Conservation (phyloP, 2,329 filamentous ascomycete species). For the Paecilomyces sp. region DNA sequence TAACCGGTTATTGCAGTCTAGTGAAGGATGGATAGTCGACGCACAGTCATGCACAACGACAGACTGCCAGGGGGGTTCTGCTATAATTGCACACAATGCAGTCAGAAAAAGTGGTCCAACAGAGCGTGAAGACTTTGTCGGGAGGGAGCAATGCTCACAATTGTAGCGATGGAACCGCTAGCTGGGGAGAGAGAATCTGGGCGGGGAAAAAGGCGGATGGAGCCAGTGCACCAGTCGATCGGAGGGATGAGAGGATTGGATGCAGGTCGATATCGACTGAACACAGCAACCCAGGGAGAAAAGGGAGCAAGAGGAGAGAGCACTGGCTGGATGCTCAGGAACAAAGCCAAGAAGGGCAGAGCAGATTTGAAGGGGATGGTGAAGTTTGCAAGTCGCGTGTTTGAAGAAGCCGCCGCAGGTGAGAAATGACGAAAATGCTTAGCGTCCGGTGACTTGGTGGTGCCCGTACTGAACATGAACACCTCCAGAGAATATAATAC, state of each 20-base stretch:
- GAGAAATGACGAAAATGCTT: conserved; percentile 17
- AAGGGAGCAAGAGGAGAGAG: neutral
- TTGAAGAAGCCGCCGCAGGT: conserved; percentile 1
- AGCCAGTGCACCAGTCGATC: neutral
- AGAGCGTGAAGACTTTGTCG: neutral
- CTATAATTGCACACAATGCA: neutral
- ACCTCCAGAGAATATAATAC: too few species aligned
- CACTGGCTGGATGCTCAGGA: neutral
- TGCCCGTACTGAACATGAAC: neutral
- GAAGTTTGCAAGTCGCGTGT: conserved; percentile 7
- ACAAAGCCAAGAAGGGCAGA: neutral
- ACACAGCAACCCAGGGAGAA: neutral
- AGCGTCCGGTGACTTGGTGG: conserved; percentile 6
- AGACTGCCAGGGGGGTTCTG: conserved; percentile 3
- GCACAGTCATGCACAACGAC: conserved; percentile 10
- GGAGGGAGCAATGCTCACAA: neutral
- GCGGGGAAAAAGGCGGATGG: neutral
- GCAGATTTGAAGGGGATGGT: neutral
- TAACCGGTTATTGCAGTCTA: conserved; percentile 14
- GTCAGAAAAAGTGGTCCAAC: conserved; percentile 3
- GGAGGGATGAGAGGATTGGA: neutral
- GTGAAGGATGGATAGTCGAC: conserved; percentile 3
- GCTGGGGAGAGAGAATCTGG: neutral
- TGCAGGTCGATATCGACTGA: neutral
- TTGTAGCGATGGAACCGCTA: neutral